Conservation (phyloP, 225 moss, liverwort and hornwort species). For the Sphagnum tenellum region DNA sequence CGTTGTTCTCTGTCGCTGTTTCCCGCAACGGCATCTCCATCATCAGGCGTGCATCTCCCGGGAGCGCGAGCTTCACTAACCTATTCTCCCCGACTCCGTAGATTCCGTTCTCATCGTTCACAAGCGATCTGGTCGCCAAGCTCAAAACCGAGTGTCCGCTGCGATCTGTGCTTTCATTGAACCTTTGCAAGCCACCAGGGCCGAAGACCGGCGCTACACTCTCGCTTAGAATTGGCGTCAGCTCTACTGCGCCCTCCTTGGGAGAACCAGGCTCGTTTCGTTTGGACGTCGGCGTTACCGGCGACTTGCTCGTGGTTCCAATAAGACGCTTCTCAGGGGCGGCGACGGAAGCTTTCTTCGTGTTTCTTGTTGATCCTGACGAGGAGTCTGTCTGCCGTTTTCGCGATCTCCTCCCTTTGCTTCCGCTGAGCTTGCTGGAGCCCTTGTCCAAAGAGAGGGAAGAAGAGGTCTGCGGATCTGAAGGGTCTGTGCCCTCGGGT, state of each 20-base stretch:
- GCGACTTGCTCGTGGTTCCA: neutral
- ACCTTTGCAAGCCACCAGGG: constrained; percentile 41
- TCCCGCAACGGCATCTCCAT: neutral
- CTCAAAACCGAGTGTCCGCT: neutral
- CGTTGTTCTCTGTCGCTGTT: constrained; percentile 8
- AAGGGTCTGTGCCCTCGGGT: constrained; percentile 51
- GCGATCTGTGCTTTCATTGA: constrained; percentile 40
- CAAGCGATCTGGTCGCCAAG: neutral
- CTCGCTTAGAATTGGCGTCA: constrained; percentile 45
- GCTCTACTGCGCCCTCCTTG: neutral
- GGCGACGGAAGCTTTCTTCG: constrained; percentile 15
- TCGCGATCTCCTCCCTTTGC: constrained; percentile 48
- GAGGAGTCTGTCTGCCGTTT: constrained; percentile 21
- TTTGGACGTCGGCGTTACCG: neutral
- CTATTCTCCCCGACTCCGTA: constrained; percentile 19
- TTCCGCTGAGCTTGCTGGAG: constrained; percentile 22
- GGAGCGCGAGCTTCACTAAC: constrained; percentile 6
- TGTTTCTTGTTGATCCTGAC: constrained; percentile 7
- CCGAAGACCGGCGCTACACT: constrained; percentile 46
- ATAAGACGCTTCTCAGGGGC: neutral
- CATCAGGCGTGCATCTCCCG: neutral
- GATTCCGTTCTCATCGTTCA: neutral
- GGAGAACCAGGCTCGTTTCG: neutral
- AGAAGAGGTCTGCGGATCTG: constrained; percentile 70
- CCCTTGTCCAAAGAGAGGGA: constrained; percentile 67